Base-by-base conservation (phyloP, 345 rosid genomes). In the Lenwebbia sp. region DNA sequence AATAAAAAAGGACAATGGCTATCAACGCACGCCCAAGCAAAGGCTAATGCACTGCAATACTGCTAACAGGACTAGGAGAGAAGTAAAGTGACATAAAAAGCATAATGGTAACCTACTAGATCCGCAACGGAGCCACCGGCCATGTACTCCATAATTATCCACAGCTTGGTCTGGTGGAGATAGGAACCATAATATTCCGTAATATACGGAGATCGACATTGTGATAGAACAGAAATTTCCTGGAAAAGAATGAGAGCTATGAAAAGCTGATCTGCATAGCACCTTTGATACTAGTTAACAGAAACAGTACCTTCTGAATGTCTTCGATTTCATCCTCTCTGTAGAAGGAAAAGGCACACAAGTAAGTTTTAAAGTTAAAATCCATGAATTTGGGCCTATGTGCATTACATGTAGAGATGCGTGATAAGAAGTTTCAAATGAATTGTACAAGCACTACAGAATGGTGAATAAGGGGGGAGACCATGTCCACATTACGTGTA, bases 111-210 rank as follows among this genome's bases (percentile, higher is more conserved):
- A 94, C 98, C 86, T 94, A 98, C 99, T 57, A 98, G 96, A 91
- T 96, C 99, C 89, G 99, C 99, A 91, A 97, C 99, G 84, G 99
- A 97, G 88, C 99, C 99, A 89, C 99, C 99, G 15, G 99, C 98
- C 99, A 97, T 98, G 91, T 90, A 97, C 87, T 97, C 99, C 98
- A 97, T 98, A 89, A 98, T 95, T 91, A 98, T 97, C 98, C 99
- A 97, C 70, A 97, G 89, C 92, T 97, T 97, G 85, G 99, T 97
- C 91, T 95, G 99, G 87, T 95, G 94, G 86, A 97, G 99, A 90
- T 94, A 95, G 84, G 99, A 97, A 88, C 99, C 98, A 92, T 96
- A 96, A 85, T 97, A 95, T 90, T 95, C 98, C 1, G 99, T 97
- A 84, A 97, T 97, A 90, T 96, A 98, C 85, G 91, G 99, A 88